Evolutionary conservation across 2,329 filamentous ascomycete genomes (phyloP), one percentile per base, ranked within the genome.

Genomic region (Penicillium freii): DNA sequence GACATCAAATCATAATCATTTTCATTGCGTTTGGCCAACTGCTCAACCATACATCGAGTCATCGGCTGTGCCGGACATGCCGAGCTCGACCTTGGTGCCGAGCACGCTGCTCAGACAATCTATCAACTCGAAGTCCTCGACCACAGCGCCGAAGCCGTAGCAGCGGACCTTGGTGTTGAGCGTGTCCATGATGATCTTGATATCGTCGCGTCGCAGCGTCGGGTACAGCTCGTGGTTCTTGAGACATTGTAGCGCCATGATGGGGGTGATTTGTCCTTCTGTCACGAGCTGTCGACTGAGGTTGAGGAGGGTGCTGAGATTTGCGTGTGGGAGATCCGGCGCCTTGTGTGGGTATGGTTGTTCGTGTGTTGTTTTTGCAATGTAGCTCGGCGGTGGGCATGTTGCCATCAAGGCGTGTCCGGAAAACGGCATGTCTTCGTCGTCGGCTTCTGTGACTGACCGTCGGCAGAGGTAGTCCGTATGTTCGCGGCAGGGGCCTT

Each of bases 331-430:
- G 6, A 94, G 78, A 70, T 94, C 88, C 77, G 91, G 93, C 49
- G 92, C 93, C 72, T 90, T 85, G 70, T 88, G 85, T 51, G 82
- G 81, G 67, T 86, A 86, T 46, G 78, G 75, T 34, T 84, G 80
- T 48, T 81, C 76, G 46, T 68, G 62, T 2, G 83, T 82, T 33
- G 81, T 79, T 44, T 78, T 77, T 57, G 78, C 75, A 64, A 87
- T 81, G 66, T 86, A 83, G 57, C 79, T 82, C 51, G 87, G 84
- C 5, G 92, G 91, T 46, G 93, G 92, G 71, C 91, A 96, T 17
- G 89, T 90, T 17, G 91, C 90, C 93, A 97, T 97, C 64, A 97
- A 80, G 5, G 91, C 92, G 74, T 99, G 94, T 40, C 93, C 94
- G 63, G 90, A 93, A 42, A 90, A 76, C 1, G 73, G 71, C 69